These are phyloP conservation scores for Wickerhamomyces hampshirensis DNA, from an alignment of 805 yeast genomes.

Conservation along the genomic window DNA sequence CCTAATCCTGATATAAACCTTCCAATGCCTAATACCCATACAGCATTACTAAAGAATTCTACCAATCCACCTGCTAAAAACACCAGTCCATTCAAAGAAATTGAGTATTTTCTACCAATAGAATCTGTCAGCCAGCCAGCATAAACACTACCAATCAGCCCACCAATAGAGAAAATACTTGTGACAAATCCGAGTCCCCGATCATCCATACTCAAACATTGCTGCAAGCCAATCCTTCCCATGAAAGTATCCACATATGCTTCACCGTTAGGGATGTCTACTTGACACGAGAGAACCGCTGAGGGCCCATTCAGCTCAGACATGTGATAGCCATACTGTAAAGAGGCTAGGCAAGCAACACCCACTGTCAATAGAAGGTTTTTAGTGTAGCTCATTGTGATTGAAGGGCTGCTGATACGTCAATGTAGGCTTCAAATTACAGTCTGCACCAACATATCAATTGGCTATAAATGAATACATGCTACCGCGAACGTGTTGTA, in stretches of 20 bases:
- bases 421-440: no score
- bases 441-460: no score
- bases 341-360: slow-evolving; percentile 69
- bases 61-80: slow-evolving; percentile 60
- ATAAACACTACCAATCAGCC: slow-evolving; percentile 65
- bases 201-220: slow-evolving; percentile 56
- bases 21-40: slow-evolving; percentile 49
- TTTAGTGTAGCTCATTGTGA: slow-evolving; percentile 1
- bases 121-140: slow-evolving; percentile 62
- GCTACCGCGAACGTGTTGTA: no score
- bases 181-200: slow-evolving; percentile 68
- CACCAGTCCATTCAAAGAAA: slow-evolving; percentile 45
- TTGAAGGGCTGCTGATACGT: background rate
- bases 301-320: slow-evolving; percentile 93
- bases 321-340: slow-evolving; percentile 94
- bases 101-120: slow-evolving; percentile 58
- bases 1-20: slow-evolving; percentile 78
- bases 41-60: slow-evolving; percentile 46
- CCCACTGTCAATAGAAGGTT: slow-evolving; percentile 40
- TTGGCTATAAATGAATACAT: no score
- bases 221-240: slow-evolving; percentile 37
- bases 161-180: slow-evolving; percentile 80
- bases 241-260: slow-evolving; percentile 19
- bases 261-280: slow-evolving; percentile 17
- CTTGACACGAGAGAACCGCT: slow-evolving; percentile 55